Base-by-base conservation (phyloP, 345 rosid genomes). In the Eucalyptus curtisii region DNA sequence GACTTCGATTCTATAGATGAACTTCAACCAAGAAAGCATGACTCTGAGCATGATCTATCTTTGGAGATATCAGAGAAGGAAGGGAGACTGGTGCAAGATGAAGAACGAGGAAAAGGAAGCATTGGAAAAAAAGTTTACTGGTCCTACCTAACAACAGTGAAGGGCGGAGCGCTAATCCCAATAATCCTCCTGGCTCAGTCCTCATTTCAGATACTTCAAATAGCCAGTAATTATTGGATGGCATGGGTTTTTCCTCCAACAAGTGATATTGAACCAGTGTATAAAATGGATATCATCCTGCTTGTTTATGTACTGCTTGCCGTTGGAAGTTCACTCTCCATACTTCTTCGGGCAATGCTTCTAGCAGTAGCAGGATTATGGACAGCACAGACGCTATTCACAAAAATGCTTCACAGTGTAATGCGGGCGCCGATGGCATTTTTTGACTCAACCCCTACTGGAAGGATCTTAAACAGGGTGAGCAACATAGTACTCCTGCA, bases 161-260 rank as follows among this genome's bases (percentile, higher is more conserved):
- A 95, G 92, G 94, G 96, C 12, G 98, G 99, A 64, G 90, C 90
- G 71, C 90, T 97, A 49, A 93, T 96, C 86, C 99, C 99, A 5
- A 20, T 95, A 89, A 96, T 96, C 89, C 49, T 97, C 88, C 86
- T 97, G 92, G 99, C 99, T 86, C 99, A 97, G 92, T 92, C 97
- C 89, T 92, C 93, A 33, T 97, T 96, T 93, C 99, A 97, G 92
- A 88, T 93, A 86, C 90, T 97, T 42, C 99, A 97, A 92, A 91
- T 96, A 71, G 95, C 95, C 49, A 96, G 99, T 88, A 97, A 97
- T 87, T 97, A 95, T 88, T 97, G 99, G 99, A 96, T 97, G 95
- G 97, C 99, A 85, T 96, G 98, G 98, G 90, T 96, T 92, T 92
- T 94, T 91, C 97, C 99, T 89, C 89, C 99, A 53, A 93, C 96